Evolutionary conservation across 2,329 filamentous ascomycete species (phyloP), one percentile per base, ranked within the genome.

Genomic region (Ceratocystis lukuohia): DNA sequence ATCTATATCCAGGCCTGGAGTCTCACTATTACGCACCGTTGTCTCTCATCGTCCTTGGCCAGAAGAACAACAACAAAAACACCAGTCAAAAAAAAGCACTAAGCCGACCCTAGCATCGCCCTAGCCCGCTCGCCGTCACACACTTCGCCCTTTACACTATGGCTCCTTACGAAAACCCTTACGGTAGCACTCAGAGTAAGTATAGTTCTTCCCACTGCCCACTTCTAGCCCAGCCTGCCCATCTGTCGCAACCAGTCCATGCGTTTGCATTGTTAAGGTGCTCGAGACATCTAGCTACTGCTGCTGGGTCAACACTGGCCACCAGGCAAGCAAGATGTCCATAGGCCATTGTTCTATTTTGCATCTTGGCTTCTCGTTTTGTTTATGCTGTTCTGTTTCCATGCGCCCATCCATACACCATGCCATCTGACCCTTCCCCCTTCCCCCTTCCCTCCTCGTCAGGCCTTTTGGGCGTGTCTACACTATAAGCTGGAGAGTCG

Each of bases 181-280:
- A 59, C 53, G 53, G 53, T 4, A 59, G 53, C 53, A 59, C 53
- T 33, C 53, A 59, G 53, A 59, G 53, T 59, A 59, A 59, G 53
- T 59, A 17, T 33, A 22, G 10, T 28, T 17, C 22, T 15, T 17
- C 30, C 17, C 28, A 59, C 33, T 5, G 2, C 25, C 22, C 50
- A 25, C 22, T 25, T 56, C 20, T 25, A 12, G 22, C 28, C 28
- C 53, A 33, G n/a, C 53, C 28, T 50, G 22, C 30, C 25, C 15
- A 4, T 33, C 25, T 28, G 10, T 57, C 15, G 22, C 28, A 12
- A 25, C n/a, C 46, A 33, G 53, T 57, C 53, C 25, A 57, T 57
- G 53, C 22, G 15, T n/a, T 57, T n/a, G 48, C 48, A 53, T 25
- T 53, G 48, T 15, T 17, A 59, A 30, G 53, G 28, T 30, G 53